Evolutionary conservation across 192 early-diverging fungal genomes (phyloP), one percentile per base, ranked within the genome.

Genomic region (Globomyces pollinis-pini): DNA sequence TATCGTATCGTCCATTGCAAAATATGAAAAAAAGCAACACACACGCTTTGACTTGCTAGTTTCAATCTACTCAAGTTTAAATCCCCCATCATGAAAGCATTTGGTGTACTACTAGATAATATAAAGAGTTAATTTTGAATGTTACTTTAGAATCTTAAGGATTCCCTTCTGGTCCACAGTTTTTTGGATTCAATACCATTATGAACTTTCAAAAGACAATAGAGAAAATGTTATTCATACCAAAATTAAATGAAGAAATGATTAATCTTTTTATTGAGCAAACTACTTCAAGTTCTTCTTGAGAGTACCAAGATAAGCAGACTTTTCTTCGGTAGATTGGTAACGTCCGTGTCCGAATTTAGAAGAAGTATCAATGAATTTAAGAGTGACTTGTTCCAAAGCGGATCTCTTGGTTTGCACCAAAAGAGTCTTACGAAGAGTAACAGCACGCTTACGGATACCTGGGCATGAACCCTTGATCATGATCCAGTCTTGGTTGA

Each of bases 351-450:
- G 91, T 63, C 93, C 91, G 75, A 92, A 93, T 85, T 97, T 99
- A 83, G 94, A 96, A 56, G 89, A 88, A 42, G 96, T 99, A 78
- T 97, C 94, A 79, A 99, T 93, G 76, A 97, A 97, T 91, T 99
- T 99, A 77, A 96, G 85, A 61, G 67, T 69, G 68, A 99, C 88
- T 72, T 92, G 88, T 79, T 99, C 96, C 55, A 96, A 80, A 56
- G 93, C 91, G 53, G 90, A 91, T 66, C 94, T 88, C 79, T 88
- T 90, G 81, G 91, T 93, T 86, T 99, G 92, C 70, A 82, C 83
- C 57, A 93, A 81, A 63, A 99, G 84, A 31, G 93, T 93, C 89
- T 99, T 99, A 77, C 96, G 88, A 69, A 99, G 86, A 39, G 94
- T 99, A 59, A 99, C 73, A 50, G 95, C 93, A 59, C 94, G 85